Base-by-base conservation (phyloP, 805 yeast species). In the Kodamaea leandrae region DNA sequence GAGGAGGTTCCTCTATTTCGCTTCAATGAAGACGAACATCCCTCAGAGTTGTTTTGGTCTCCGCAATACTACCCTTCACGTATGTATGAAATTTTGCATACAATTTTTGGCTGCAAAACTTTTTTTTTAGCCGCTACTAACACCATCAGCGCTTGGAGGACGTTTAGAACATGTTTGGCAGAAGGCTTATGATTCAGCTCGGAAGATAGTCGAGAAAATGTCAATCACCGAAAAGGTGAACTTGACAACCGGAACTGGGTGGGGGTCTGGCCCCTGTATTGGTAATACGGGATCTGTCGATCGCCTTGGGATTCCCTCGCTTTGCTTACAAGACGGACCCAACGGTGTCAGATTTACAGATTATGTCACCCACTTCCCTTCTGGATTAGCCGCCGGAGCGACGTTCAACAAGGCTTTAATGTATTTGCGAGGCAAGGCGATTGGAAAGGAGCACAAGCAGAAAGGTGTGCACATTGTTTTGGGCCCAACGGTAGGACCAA, bases 311-410 rank as follows among this genome's bases (percentile, higher is more conserved):
- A 74, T 78, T 39, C 77, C 78, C 3, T 66, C 74, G 7, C 55
- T 80, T 10, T 80, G 85, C 49, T 63, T 78, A 20, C 83, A 79
- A 49, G 83, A 80, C 59, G 83, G 82, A 4, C 82, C 83, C 4
- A 70, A 74, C 46, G 85, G 85, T 7, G 77, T 79, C 14, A 61
- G 82, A 43, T 69, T 66, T 40, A 72, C 83, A 5, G 84, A 79
- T 51, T 72, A 72, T 49, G 74, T 71, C 20, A 74, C 83, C 1
- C 68, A 71, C 26, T 80, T 73, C 44, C 83, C 85, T 1, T 71
- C 80, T 2, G 85, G 82, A 0, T 50, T 79, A 26, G 80, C 83
- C 6, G 60, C 77, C 3, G 85, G 78, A 1, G 61, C 82, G 10
- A 75, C 84, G 6, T 80, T 77, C 54, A 79, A 78, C 51, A 68